phyloP scores from a whole-genome alignment of 2,329 filamentous ascomycete species.

The Talaromyces sp. region DNA sequence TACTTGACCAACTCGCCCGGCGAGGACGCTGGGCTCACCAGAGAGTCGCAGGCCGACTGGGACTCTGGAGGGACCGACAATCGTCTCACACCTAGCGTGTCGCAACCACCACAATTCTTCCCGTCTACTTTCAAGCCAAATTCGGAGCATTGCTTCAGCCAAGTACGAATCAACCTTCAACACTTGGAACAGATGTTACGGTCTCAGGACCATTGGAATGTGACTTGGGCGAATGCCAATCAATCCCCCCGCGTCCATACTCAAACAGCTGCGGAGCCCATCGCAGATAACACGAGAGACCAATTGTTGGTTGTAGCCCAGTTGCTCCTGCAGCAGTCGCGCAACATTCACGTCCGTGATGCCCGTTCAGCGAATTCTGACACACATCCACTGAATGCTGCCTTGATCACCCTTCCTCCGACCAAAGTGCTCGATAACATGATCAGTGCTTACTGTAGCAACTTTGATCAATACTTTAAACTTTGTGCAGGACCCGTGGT shows the following conservation, averaged over 20 bases:
- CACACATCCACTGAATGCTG: not conserved
- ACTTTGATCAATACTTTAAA: not conserved
- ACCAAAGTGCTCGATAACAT: not conserved
- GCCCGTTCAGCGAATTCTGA: not conserved
- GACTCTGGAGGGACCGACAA: not conserved
- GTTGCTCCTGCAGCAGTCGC: not conserved
- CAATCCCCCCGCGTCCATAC: not conserved
- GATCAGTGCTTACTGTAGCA: not conserved
- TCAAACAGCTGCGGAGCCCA: not conserved
- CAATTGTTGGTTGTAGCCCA: not conserved
- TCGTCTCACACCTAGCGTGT: not conserved
- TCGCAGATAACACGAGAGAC: not conserved
- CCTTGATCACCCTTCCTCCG: not conserved
- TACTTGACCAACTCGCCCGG: not conserved
- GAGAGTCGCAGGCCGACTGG: not conserved
- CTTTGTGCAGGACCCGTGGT: not conserved
- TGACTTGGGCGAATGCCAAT: not conserved
- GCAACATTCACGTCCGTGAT: not conserved
- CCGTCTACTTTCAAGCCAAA: not conserved
- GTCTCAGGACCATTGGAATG: not conserved
- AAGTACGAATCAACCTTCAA: not conserved
- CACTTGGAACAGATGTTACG: not conserved
- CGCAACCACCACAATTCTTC: not conserved
- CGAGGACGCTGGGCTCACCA: not conserved
- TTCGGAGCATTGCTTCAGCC: not conserved